Evolutionary conservation across 805 yeast genomes (phyloP), one percentile per base, ranked within the genome.

Genomic region (Yarrowia keelungensis): DNA sequence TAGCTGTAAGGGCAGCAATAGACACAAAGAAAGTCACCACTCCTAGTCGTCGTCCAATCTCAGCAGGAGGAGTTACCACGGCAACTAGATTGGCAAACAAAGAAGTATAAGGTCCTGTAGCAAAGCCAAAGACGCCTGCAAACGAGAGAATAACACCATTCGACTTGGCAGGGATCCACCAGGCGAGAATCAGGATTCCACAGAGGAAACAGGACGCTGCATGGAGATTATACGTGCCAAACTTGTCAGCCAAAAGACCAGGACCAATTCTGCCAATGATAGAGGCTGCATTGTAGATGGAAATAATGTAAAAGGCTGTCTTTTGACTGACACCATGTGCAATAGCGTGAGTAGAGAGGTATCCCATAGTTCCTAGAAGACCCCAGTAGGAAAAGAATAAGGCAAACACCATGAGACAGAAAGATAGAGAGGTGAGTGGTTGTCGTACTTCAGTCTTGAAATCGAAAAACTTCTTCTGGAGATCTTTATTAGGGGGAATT

Each of bases 241-340:
- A 66, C 19, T 70, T 74, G 72, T 86, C 88, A 19, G 85, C 87
- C 15, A 80, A 14, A 46, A 78, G 71, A 2, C 87, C 87, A 58
- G 86, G 80, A 10, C 77, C 67, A 2, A 86, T 79, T 61, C 89
- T 76, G 5, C 89, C 89, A 46, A 85, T 73, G 0, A 81, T 74
- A 69, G 86, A 76, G 16, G 77, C 79, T 3, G 78, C 77, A 47
- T 74, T 76, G 41, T 75, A 65, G 49, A 76, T 74, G 8, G 81
- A 73, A 10, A 76, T 72, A 61, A 78, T 69, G 68, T 76, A 76
- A 42, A 74, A 71, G 0, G 77, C 72, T 9, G 75, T 50, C 7
- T 71, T 68, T 14, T 70, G 69, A 22, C 69, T 51, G 36, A 76
- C 64, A 16, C 76, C 75, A 39, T 69, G 67, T 2, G 72, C 54